Conservation (phyloP, 768 basidiomycete species). For the Agrocybe pediades region DNA sequence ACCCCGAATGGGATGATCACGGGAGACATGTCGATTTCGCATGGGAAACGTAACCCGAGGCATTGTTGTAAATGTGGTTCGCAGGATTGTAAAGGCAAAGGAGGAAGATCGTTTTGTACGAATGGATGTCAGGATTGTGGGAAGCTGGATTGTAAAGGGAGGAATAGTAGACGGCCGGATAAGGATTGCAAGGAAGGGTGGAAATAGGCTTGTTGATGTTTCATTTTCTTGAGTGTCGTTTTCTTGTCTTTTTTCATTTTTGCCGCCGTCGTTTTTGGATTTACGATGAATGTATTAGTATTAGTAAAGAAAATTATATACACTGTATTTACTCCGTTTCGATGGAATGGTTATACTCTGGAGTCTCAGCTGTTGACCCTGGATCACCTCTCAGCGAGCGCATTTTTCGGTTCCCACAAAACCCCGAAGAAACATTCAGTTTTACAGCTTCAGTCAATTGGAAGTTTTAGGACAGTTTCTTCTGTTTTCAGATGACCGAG, state of each 20-base stretch:
- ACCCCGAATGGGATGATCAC: background rate
- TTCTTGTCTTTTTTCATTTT: background rate
- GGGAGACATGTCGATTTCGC: conserved; percentile 17
- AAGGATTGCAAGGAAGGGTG: conserved; percentile 67
- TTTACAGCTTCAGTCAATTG: too few relatives aligned
- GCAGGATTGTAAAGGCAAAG: conserved; percentile 82
- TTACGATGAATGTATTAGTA: too few relatives aligned
- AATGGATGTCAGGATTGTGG: conserved; percentile 83
- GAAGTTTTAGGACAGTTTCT: too few relatives aligned
- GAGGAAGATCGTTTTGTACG: conserved; percentile 71
- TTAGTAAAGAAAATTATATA: too few relatives aligned
- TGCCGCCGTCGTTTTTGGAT: too few relatives aligned
- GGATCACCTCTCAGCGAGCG: too few relatives aligned
- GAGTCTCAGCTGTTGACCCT: too few relatives aligned
- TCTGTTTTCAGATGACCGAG: too few relatives aligned
- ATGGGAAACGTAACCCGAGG: conserved; percentile 61
- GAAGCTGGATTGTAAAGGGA: conserved; percentile 75
- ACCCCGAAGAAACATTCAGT: too few relatives aligned
- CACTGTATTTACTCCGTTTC: too few relatives aligned
- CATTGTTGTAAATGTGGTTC: conserved; percentile 86
- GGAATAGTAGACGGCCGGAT: conserved; percentile 78
- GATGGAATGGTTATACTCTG: too few relatives aligned
- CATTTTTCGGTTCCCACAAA: too few relatives aligned
- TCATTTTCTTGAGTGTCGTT: background rate
- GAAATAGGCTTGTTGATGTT: conserved; percentile 19